A percentile compares a stretch with the other conserved stretches of the same genome.
These are phyloP conservation scores for Ramaria sp. DNA, from an alignment of 768 basidiomycete genomes.

Conservation along the genomic window DNA sequence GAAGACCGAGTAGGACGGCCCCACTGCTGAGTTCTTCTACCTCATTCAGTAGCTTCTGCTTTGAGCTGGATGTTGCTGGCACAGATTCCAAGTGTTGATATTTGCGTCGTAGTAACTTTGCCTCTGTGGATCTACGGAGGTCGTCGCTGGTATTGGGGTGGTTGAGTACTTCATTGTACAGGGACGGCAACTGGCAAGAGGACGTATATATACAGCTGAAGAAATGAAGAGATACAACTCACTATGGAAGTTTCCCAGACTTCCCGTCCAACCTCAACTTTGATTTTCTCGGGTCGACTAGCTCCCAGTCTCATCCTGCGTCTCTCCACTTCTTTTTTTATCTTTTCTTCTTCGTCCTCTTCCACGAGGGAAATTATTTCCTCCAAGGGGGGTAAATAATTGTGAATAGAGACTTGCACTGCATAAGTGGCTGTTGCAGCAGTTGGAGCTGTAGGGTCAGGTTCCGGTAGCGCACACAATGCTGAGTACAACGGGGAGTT, in stretches of 20 bases:
- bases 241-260: slow-evolving; percentile 54
- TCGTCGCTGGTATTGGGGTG: slow-evolving; percentile 74
- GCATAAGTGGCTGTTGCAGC: slow-evolving; percentile 44
- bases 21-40: slow-evolving; percentile 67
- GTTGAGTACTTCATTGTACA: slow-evolving; percentile 73
- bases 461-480: slow-evolving; percentile 56
- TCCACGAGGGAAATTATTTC: slow-evolving; percentile 62
- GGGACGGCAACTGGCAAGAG: slow-evolving; percentile 41
- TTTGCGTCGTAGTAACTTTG: slow-evolving; percentile 59
- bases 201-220: background rate
- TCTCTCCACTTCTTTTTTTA: slow-evolving; percentile 63
- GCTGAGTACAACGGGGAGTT: slow-evolving; percentile 52
- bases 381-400: slow-evolving; percentile 60
- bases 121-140: slow-evolving; percentile 66
- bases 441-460: slow-evolving; percentile 67
- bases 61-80: slow-evolving; percentile 32
- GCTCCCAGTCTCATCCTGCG: slow-evolving; percentile 70
- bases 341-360: slow-evolving; percentile 41
- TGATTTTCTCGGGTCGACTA: slow-evolving; percentile 43
- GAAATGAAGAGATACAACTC: slow-evolving; percentile 1
- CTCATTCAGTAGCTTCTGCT: slow-evolving; percentile 41
- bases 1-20: slow-evolving; percentile 60
- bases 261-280: slow-evolving; percentile 56
- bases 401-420: slow-evolving; percentile 49
- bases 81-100: slow-evolving; percentile 51